phyloP scores from a whole-genome alignment of 2,329 filamentous ascomycete genomes.

The Exophiala spinifera region DNA sequence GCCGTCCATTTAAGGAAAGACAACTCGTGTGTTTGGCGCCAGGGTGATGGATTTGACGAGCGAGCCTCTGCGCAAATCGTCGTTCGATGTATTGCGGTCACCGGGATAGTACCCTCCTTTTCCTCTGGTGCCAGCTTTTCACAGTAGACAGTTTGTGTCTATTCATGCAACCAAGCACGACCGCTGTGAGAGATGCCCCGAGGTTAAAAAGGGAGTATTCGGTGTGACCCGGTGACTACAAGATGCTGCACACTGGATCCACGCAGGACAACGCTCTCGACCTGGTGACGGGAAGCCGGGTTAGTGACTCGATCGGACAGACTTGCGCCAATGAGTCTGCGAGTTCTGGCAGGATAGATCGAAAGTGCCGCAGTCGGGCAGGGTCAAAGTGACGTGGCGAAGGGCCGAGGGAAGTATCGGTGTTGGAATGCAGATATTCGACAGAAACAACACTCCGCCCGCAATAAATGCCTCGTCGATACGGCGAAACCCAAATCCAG shows the following conservation, averaged over 20 bases:
- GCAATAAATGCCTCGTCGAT: conserved; percentile 5
- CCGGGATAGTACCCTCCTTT: conserved; percentile 9
- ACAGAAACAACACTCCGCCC: conserved; percentile 2
- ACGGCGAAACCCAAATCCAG: conserved; percentile 1
- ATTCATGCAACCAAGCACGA: conserved; percentile 15
- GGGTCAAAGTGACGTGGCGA: too few relatives aligned
- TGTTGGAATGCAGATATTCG: not conserved
- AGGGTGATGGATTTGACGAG: conserved; percentile 20
- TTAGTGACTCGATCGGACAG: not conserved
- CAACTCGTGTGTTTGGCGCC: conserved; percentile 22
- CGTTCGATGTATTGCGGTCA: not conserved
- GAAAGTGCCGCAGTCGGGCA: too few relatives aligned
- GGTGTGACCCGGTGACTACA: not conserved
- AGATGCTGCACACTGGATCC: not conserved
- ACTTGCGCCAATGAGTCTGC: not conserved
- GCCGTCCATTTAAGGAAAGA: conserved; percentile 65
- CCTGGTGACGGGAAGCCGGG: not conserved
- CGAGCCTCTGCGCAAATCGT: not conserved
- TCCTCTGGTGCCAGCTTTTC: conserved; percentile 16
- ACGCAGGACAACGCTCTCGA: not conserved
- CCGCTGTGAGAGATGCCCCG: not conserved
- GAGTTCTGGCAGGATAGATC: not conserved
- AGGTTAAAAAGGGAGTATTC: not conserved
- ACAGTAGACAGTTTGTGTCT: conserved; percentile 3
- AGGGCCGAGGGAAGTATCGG: not conserved